phyloP scores from a whole-genome alignment of 768 basidiomycete species.

The Russula olivacea region DNA sequence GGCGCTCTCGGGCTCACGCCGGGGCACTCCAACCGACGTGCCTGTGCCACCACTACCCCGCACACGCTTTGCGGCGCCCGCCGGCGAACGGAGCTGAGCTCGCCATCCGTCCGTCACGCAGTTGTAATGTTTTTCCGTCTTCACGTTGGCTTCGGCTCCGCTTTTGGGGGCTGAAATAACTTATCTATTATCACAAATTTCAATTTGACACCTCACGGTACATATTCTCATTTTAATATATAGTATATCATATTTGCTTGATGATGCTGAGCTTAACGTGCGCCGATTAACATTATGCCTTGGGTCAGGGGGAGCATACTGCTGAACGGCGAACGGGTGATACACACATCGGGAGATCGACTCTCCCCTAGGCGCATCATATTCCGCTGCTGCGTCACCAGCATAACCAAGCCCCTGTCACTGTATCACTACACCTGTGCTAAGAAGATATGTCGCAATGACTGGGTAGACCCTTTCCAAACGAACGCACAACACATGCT shows the following conservation, averaged over 20 bases:
- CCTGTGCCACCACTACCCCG: conserved; percentile 3
- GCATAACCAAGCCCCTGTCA: background rate
- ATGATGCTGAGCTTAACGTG: background rate
- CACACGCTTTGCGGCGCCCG: background rate
- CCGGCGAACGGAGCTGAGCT: background rate
- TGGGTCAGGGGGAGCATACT: background rate
- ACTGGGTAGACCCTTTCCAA: conserved; percentile 1
- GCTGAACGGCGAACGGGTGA: background rate
- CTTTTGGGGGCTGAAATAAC: background rate
- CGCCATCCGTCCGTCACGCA: background rate
- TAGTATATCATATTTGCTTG: background rate
- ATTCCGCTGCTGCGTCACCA: background rate
- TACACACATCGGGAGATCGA: background rate
- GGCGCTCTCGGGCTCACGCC: conserved; percentile 8
- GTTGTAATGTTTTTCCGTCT: too few species aligned
- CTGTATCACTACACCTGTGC: background rate
- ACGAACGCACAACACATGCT: background rate
- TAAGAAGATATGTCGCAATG: background rate
- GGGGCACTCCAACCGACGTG: background rate
- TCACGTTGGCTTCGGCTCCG: background rate
- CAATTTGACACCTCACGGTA: background rate
- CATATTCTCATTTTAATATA: background rate
- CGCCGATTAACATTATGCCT: background rate
- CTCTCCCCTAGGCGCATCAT: background rate
- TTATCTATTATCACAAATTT: background rate